These are phyloP conservation scores for Citrus unshiu DNA, from an alignment of 345 rosid genomes.

Conservation along the genomic window DNA sequence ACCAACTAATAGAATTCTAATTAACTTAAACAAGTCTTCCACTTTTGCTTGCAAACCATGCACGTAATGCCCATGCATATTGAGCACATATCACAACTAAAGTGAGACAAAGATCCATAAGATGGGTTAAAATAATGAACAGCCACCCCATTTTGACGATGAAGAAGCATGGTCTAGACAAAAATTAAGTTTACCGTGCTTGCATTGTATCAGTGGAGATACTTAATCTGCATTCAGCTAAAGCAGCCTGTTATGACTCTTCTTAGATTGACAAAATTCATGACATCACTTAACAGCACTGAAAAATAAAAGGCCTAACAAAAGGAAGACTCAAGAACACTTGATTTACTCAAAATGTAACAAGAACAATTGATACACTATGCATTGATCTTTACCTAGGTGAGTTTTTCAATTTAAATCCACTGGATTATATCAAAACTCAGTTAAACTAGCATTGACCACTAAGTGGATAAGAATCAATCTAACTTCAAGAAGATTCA, in stretches of 20 bases:
- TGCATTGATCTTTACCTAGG: background rate
- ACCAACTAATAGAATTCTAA: too few relatives aligned
- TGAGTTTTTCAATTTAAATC: background rate
- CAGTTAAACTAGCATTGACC: background rate
- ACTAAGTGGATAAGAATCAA: background rate
- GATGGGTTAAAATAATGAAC: background rate
- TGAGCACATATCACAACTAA: background rate
- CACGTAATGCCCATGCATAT: too few relatives aligned
- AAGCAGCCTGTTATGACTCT: background rate
- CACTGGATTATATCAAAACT: background rate
- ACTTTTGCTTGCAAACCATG: too few relatives aligned
- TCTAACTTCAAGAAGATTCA: background rate
- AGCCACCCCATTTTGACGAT: background rate
- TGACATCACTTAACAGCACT: background rate
- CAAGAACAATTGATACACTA: background rate
- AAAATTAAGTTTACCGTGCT: background rate
- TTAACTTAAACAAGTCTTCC: too few relatives aligned
- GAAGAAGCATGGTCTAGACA: background rate
- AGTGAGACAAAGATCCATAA: background rate
- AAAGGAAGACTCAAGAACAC: background rate
- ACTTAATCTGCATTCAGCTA: background rate
- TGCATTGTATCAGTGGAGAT: background rate
- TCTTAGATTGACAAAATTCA: background rate
- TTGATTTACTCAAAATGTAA: background rate
- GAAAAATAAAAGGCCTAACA: background rate